Percentiles rank a stretch among this genome's conserved stretches.
Evolutionary conservation across 2,329 filamentous ascomycete genomes (phyloP).

Genomic region (Fusarium aywerte): DNA sequence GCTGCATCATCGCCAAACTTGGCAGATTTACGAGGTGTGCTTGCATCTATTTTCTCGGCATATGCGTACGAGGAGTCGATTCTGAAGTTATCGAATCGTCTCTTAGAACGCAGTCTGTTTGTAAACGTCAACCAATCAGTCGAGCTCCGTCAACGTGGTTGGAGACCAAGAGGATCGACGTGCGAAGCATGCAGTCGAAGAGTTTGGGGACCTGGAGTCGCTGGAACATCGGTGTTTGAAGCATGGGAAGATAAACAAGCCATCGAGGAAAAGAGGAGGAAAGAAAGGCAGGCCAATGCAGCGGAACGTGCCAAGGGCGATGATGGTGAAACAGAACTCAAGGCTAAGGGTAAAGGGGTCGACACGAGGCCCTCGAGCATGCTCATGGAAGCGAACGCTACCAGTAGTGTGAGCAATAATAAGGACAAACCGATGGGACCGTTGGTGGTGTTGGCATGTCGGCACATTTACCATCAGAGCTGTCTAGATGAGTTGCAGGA

Average conservation of each 20-base stretch:
- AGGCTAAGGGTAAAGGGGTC: slow-evolving; percentile 58
- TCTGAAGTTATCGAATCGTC: slow-evolving; percentile 82
- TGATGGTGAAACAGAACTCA: slow-evolving; percentile 48
- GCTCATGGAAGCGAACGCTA: slow-evolving; percentile 49
- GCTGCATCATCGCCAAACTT: slow-evolving; percentile 85
- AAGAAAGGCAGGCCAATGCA: slow-evolving; percentile 54
- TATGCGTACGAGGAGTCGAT: slow-evolving; percentile 96
- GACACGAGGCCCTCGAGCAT: slow-evolving; percentile 56
- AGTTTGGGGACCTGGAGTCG: slow-evolving; percentile 87
- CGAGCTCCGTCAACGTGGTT: slow-evolving; percentile 81
- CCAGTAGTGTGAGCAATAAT: slow-evolving; percentile 15
- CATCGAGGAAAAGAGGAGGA: slow-evolving; percentile 58
- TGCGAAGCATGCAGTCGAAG: slow-evolving; percentile 87
- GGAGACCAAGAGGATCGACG: slow-evolving; percentile 85
- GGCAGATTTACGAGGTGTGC: slow-evolving; percentile 84
- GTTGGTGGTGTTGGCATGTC: slow-evolving; percentile 74
- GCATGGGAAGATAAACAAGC: slow-evolving; percentile 77
- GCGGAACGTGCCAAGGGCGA: slow-evolving; percentile 54
- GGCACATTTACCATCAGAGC: slow-evolving; percentile 75
- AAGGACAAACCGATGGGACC: slow-evolving; percentile 68
- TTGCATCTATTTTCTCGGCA: slow-evolving; percentile 90
- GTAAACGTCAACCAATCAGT: slow-evolving; percentile 81
- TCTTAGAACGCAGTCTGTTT: slow-evolving; percentile 91
- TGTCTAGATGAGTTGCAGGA: slow-evolving; percentile 75
- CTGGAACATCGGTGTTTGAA: slow-evolving; percentile 77